Base-by-base conservation (phyloP, 1,284 basidiomycete species). In the Cerrena zonata region DNA sequence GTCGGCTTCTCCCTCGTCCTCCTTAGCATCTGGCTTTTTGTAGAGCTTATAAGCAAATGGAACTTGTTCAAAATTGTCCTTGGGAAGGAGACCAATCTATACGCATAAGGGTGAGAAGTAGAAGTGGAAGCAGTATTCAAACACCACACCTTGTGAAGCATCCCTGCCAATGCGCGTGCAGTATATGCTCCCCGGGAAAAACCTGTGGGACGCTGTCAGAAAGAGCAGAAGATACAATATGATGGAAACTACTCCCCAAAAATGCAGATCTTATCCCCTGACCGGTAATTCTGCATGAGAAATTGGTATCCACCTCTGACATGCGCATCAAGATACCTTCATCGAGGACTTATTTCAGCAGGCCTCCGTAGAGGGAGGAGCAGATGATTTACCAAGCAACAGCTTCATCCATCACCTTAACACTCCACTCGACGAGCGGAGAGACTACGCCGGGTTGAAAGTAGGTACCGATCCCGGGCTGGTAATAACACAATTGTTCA, bases 261-360 rank as follows among this genome's bases (percentile, higher is more conserved):
- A 18, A 81, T 69, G 57, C 73, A 78, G 25, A 80, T 79, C 51
- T 69, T 75, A 57, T 80, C 74, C 7, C 71, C 74, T 18, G 62
- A 60, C 12, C 65, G 61, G 55, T 77, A 81, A 57, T 80, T 84
- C 60, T 83, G 75, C 78, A 83, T 82, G 38, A 86, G 63, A 58
- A 82, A 86, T 49, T 73, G 68, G 59, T 85, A 85, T 0, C 82
- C 82, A 43, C 71, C 79, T 69, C 75, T 77, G 51, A 80, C 74
- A 61, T 82, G 78, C 11, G 68, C 67, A 52, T 75, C 70, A 5
- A 79, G 62, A 55, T 78, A 74, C 68, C 63, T 66, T 26, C 27
- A 51, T 10, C n/a, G n/a, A 36, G 11, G n/a, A 11, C 11, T 36
- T n/a, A 15, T n/a, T 13, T n/a, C 19, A 18, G 25, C 48, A 4